Base-by-base conservation (phyloP, 140 eudicot species). In the Senecio squalidus region DNA sequence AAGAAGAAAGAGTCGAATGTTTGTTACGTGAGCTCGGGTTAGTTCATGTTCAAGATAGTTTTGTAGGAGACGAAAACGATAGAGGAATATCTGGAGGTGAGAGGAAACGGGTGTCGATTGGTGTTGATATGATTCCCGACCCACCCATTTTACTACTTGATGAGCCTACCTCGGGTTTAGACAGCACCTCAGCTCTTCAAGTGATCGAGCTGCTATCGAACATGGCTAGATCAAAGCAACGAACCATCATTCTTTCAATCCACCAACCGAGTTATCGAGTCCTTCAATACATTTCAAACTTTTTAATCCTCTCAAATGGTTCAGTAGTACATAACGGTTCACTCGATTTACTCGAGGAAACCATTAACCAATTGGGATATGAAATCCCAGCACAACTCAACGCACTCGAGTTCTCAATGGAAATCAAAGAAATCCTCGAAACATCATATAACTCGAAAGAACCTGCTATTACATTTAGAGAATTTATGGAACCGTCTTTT, bases 51-150 rank as follows among this genome's bases (percentile, higher is more conserved):
- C 77, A 77, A 1, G 74, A 92, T 65, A 79, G 85, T 63, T 92
- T 77, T 55, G 91, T 92, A 15, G 99, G 99, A n/a, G 96, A 92
- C 40, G 96, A 92, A 57, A 85, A 79, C 13, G 79, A 82, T 17
- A 71, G 99, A 28, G 96, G 96, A 23, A 88, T 92, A 51, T 88
- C 99, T 0, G 99, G 96, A 1, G 96, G 99, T 39, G 99, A 92
- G 63, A 72, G 89, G 47, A 92, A 92, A 65, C 60, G 99, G 73
- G 87, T 88, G 8, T 92, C 99, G 3, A 92, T 92, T n/a, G 99
- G 96, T 9, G 95, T 88, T 0, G 96, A 92, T 36, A 65, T 92
- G 83, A 88, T 92, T 53, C 87, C 92, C 7, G 94, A 92, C 52
- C 99, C 99, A 1, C 95, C 89, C 7, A 68, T 92, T 62, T 49